Evolutionary conservation across 768 basidiomycete species (phyloP), one percentile per base, ranked within the genome.

Genomic region (Mrakia gelida): DNA sequence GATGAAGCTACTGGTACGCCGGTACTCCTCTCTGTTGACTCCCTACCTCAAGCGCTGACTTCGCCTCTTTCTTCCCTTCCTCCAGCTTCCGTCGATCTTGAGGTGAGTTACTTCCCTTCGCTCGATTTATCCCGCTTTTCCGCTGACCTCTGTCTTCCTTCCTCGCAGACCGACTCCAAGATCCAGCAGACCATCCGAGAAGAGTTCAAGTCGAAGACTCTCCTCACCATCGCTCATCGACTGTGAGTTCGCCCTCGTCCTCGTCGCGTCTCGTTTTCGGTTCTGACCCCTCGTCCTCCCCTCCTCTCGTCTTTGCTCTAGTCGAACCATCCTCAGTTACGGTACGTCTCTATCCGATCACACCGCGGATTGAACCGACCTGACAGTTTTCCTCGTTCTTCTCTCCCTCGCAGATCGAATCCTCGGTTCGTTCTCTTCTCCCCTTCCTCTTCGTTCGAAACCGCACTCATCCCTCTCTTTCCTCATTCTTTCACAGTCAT

Each of bases 121-220:
- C 23, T 28, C 26, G 4, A 13, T 5, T n/a, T 26, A 5, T 23
- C 28, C 0, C 26, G 28, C 26, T n/a, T 59, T 26, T 52, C 26
- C 59, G 59, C 59, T 59, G 59, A 59, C 59, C 59, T 11, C 82
- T 11, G 62, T 71, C 32, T 81, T 21, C 84, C 85, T 61, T 85
- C 86, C 82, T 91, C 94, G 15, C 74, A 75, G 54, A 79, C 78
- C 23, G 78, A 79, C 62, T 41, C 67, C 10, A 32, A n/a, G 7
- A 94, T 98, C 79, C 95, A 97, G 82, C 88, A 92, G 80, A 96
- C 95, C 8, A 96, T 98, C 80, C 88, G 92, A 1, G 86, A 87
- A 71, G 92, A 96, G 86, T 98, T 97, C 86, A 86, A 87, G 65
- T 91, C 94, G 83, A 90, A 91, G 80, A 97, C 95, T 0, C 89